Percentiles rank a stretch among this genome's conserved stretches.
Evolutionary conservation across 2,329 filamentous ascomycete genomes (phyloP).

Genomic region (Monosporascus sp.): DNA sequence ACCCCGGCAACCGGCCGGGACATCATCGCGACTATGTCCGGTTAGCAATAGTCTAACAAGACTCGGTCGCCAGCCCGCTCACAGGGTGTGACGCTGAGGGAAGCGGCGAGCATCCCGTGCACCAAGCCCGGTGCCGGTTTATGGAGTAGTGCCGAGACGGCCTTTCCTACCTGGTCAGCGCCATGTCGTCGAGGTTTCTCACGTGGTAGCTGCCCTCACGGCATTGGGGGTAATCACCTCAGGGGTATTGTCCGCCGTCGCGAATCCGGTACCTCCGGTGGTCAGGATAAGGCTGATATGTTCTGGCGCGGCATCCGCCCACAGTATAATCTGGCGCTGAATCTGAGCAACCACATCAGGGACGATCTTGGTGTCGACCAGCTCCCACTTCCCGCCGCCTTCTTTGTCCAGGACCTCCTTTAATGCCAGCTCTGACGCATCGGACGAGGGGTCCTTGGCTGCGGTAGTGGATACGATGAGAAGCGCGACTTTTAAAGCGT

Average conservation of each 20-base stretch:
- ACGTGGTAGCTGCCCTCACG: too few species aligned
- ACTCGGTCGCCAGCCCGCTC: slow-evolving; percentile 31
- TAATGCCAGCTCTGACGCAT: slow-evolving; percentile 65
- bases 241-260: slow-evolving; percentile 77
- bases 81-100: slow-evolving; percentile 85
- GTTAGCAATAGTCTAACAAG: slow-evolving; percentile 3
- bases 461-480: slow-evolving; percentile 91
- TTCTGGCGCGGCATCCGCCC: slow-evolving; percentile 62
- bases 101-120: slow-evolving; percentile 90
- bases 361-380: slow-evolving; percentile 68
- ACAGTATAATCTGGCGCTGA: slow-evolving; percentile 64
- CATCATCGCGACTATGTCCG: slow-evolving; percentile 80
- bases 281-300: slow-evolving; percentile 74
- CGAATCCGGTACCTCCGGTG: slow-evolving; percentile 91
- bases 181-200: background rate
- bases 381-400: slow-evolving; percentile 66
- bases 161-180: slow-evolving; percentile 42
- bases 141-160: slow-evolving; percentile 72
- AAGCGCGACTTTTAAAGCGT: slow-evolving; percentile 64
- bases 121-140: slow-evolving; percentile 85
- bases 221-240: slow-evolving; percentile 51
- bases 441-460: slow-evolving; percentile 69
- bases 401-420: slow-evolving; percentile 63
- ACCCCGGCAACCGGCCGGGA: slow-evolving; percentile 87
- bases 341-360: slow-evolving; percentile 71